Conservation (phyloP, 2,329 filamentous ascomycete species). For the Colletotrichum phormii region DNA sequence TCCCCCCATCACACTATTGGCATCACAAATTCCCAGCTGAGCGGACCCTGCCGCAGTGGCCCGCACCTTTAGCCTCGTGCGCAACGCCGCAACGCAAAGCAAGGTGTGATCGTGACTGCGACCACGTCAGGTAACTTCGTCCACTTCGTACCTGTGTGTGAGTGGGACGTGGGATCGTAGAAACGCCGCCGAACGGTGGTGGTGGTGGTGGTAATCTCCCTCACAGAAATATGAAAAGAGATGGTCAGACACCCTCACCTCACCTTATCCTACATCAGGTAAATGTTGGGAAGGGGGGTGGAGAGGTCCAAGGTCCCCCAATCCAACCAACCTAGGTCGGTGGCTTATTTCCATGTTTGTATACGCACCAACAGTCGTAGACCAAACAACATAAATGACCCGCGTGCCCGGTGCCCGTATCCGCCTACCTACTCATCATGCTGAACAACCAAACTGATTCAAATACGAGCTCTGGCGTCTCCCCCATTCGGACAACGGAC, state of each 20-base stretch:
- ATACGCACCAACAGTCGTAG: constrained; percentile 13
- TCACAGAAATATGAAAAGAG: neutral
- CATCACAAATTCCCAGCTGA: neutral
- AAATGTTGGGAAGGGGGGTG: neutral
- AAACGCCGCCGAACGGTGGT: neutral
- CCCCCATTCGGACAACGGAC: neutral
- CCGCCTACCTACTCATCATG: neutral
- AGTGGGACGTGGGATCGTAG: neutral
- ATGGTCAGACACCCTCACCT: neutral
- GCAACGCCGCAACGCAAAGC: no score
- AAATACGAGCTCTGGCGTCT: constrained; percentile 9
- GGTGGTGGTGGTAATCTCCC: neutral
- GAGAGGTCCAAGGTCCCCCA: neutral
- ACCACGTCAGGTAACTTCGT: neutral
- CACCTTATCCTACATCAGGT: no score
- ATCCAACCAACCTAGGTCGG: neutral
- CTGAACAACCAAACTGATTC: neutral
- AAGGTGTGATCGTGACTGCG: neutral
- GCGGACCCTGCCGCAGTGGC: neutral
- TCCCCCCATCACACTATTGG: neutral
- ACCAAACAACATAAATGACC: constrained; percentile 14
- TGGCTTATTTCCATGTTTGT: neutral
- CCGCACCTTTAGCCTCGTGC: neutral
- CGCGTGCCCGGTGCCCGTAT: constrained; percentile 5
- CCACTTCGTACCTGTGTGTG: neutral